Percentiles rank a stretch among this genome's conserved stretches.
Evolutionary conservation across 2,329 filamentous ascomycete genomes (phyloP).

Genomic region (Drechslera avenae): DNA sequence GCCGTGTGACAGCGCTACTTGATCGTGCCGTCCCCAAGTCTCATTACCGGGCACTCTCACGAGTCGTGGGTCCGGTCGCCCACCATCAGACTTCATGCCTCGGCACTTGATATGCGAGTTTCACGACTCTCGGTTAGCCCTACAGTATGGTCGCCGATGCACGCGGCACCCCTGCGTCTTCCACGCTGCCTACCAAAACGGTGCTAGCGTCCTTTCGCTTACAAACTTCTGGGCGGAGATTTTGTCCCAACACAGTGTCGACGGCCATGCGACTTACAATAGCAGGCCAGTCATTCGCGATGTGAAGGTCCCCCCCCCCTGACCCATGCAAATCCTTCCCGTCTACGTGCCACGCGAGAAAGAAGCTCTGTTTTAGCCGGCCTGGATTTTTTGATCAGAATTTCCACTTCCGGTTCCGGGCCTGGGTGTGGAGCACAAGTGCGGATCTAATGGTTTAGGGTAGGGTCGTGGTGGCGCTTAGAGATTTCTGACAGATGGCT

Average conservation of each 20-base stretch:
- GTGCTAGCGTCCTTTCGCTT: slow-evolving; percentile 11
- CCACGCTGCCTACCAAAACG: slow-evolving; percentile 11
- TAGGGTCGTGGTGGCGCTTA: no score
- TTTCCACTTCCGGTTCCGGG: no score
- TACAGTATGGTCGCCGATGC: slow-evolving; percentile 12
- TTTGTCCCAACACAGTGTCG: slow-evolving; percentile 12
- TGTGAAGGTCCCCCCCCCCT: slow-evolving; percentile 10
- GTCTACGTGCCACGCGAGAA: slow-evolving; percentile 12
- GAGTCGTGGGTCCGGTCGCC: neutral
- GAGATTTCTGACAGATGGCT: slow-evolving; percentile 3
- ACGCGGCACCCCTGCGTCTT: slow-evolving; percentile 10
- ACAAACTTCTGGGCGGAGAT: slow-evolving; percentile 1
- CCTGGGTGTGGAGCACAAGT: neutral
- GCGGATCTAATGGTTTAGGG: no score
- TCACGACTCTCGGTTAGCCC: slow-evolving; percentile 12
- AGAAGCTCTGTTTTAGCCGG: slow-evolving; percentile 1
- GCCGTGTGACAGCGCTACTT: neutral
- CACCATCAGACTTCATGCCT: slow-evolving; percentile 4
- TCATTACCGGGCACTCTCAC: neutral
- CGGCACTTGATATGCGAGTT: slow-evolving; percentile 12
- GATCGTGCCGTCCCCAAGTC: slow-evolving; percentile 1
- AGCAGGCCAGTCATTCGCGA: no score
- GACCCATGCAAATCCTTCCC: slow-evolving; percentile 14
- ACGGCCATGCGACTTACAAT: slow-evolving; percentile 1
- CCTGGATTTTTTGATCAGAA: neutral